Evolutionary conservation across 2,329 filamentous ascomycete genomes (phyloP).

Genomic region (Cercospora sesami): DNA sequence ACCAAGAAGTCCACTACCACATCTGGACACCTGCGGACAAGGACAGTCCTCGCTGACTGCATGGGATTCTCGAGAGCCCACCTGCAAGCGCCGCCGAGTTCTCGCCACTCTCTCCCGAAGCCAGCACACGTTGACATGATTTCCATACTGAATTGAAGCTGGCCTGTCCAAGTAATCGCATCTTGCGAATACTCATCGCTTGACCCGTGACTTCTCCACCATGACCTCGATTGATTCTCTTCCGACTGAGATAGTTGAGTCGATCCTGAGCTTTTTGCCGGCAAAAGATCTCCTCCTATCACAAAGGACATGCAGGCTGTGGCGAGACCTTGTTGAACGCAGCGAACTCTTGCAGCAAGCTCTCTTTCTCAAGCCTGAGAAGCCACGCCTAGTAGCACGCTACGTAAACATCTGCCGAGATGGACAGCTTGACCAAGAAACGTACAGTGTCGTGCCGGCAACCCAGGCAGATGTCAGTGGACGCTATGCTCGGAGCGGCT

Average conservation of each 20-base stretch:
- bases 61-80: too few relatives aligned
- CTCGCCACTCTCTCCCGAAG: too few relatives aligned
- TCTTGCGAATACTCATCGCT: too few relatives aligned
- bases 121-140: too few relatives aligned
- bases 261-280: neutral
- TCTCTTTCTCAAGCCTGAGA: neutral
- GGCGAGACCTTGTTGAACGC: neutral
- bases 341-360: neutral
- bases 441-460: neutral
- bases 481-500: neutral
- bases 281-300: neutral
- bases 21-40: too few relatives aligned
- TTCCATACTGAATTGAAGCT: too few relatives aligned
- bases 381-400: neutral
- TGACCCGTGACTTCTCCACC: too few relatives aligned
- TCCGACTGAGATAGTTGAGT: neutral
- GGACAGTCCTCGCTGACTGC: too few relatives aligned
- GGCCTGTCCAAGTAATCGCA: too few relatives aligned
- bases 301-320: neutral
- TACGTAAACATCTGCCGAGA: neutral
- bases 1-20: too few relatives aligned
- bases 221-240: neutral
- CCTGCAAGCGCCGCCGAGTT: too few relatives aligned
- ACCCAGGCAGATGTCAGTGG: neutral
- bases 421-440: neutral